phyloP scores from a whole-genome alignment of 345 rosid genomes.

The Lepidium africanum region DNA sequence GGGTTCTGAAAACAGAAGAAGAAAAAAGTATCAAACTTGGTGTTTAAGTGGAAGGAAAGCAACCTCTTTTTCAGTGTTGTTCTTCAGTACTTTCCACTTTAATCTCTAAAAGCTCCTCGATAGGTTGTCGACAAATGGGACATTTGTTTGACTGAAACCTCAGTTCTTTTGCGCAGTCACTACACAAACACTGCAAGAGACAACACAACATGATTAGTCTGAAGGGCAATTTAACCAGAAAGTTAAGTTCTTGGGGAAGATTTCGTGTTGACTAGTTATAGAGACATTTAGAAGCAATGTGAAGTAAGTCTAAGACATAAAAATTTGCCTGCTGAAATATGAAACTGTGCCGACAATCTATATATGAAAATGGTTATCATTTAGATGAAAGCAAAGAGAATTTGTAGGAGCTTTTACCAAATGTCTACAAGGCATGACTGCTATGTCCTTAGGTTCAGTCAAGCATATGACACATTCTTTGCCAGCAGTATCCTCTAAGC shows the following conservation, averaged over 20 bases:
- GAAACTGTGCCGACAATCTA: not conserved
- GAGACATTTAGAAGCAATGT: not conserved
- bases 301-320: not conserved
- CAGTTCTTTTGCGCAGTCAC: slow-evolving; percentile 73
- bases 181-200: slow-evolving; percentile 66
- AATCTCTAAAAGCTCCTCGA: slow-evolving; percentile 70
- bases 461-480: slow-evolving; percentile 92
- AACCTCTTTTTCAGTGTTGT: slow-evolving; percentile 27
- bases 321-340: not conserved
- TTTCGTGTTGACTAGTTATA: not conserved
- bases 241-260: not conserved
- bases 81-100: slow-evolving; percentile 44
- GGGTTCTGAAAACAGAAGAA: not conserved
- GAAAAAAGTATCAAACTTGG: slow-evolving; percentile 14
- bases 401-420: slow-evolving; percentile 40
- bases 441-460: slow-evolving; percentile 87
- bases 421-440: slow-evolving; percentile 84
- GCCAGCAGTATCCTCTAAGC: slow-evolving; percentile 52
- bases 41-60: slow-evolving; percentile 19
- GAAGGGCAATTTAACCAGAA: not conserved
- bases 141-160: slow-evolving; percentile 78
- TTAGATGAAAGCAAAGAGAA: not conserved
- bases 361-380: not conserved
- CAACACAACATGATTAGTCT: slow-evolving; percentile 9
- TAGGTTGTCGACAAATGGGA: slow-evolving; percentile 87